Evolutionary conservation across 192 early-diverging fungal genomes (phyloP).

Genomic region (Phlyctochytrium planicorne): DNA sequence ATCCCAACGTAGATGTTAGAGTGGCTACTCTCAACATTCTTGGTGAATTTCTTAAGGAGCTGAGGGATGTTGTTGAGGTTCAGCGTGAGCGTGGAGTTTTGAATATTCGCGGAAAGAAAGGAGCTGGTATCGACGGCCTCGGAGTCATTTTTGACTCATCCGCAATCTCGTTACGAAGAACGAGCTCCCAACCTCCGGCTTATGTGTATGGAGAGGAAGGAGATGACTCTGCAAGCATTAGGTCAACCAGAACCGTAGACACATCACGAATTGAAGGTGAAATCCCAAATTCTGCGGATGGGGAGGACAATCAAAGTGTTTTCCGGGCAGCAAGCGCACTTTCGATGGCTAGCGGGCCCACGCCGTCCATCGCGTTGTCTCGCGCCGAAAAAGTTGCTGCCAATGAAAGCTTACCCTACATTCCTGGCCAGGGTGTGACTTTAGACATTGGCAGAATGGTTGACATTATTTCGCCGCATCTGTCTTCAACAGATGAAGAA

Average conservation of each 20-base stretch:
- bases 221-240: background rate
- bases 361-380: background rate
- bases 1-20: constrained; percentile 87
- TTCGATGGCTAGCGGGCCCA: background rate
- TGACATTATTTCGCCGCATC: constrained; percentile 79
- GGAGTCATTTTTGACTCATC: constrained; percentile 15
- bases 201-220: background rate
- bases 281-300: background rate
- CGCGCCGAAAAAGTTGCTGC: background rate
- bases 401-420: constrained; percentile 46
- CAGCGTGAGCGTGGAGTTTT: constrained; percentile 53
- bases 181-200: background rate
- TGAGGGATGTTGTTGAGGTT: constrained; percentile 67
- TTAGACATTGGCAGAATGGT: constrained; percentile 86
- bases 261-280: background rate
- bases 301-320: background rate
- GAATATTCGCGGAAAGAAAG: constrained; percentile 29
- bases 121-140: background rate
- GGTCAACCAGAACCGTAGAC: background rate
- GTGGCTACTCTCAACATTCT: constrained; percentile 77
- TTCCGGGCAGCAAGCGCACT: background rate
- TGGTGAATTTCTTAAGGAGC: constrained; percentile 88
- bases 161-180: background rate
- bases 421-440: constrained; percentile 73
- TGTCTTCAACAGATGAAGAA: constrained; percentile 69